Evolutionary conservation across 306 rosid genomes (phyloP).

Genomic region (Astragalus glycyphyllos): DNA sequence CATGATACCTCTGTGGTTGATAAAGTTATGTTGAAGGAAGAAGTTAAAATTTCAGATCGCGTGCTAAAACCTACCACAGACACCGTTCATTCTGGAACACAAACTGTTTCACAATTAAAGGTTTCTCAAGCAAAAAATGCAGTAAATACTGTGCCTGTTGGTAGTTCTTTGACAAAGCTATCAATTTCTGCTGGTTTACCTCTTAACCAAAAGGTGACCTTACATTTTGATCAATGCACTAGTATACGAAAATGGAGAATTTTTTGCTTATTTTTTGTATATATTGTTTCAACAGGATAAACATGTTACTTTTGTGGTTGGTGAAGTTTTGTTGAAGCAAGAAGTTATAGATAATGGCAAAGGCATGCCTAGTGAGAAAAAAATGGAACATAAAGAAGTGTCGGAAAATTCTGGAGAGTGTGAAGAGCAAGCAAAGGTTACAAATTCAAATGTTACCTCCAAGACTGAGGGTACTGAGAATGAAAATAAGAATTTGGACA

Average conservation of each 20-base stretch:
- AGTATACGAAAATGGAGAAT: conserved; percentile 40
- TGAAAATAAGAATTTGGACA: conserved; percentile 39
- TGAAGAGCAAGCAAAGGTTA: conserved; percentile 35
- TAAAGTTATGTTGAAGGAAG: conserved; percentile 31
- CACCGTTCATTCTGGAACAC: conserved; percentile 72
- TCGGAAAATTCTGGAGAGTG: conserved; percentile 26
- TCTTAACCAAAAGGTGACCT: conserved; percentile 49
- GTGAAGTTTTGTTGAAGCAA: conserved; percentile 45
- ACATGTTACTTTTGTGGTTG: conserved; percentile 38
- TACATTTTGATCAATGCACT: conserved; percentile 20
- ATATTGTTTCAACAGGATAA: conserved; percentile 45
- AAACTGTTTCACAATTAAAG: conserved; percentile 63
- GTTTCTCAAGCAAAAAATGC: conserved; percentile 61
- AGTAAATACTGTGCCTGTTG: conserved; percentile 53
- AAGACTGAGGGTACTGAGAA: conserved; percentile 30
- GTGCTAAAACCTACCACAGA: conserved; percentile 57
- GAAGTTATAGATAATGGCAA: conserved; percentile 45
- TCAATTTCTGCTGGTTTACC: conserved; percentile 42
- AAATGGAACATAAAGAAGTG: conserved; percentile 42
- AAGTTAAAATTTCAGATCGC: conserved; percentile 50
- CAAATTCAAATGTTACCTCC: conserved; percentile 33
- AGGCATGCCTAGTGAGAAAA: conserved; percentile 21
- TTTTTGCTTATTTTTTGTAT: conserved; percentile 19
- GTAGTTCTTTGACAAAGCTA: conserved; percentile 47
- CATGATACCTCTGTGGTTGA: conserved; percentile 39